These are phyloP conservation scores for Candida montana DNA, from an alignment of 805 yeast species.

Conservation along the genomic window DNA sequence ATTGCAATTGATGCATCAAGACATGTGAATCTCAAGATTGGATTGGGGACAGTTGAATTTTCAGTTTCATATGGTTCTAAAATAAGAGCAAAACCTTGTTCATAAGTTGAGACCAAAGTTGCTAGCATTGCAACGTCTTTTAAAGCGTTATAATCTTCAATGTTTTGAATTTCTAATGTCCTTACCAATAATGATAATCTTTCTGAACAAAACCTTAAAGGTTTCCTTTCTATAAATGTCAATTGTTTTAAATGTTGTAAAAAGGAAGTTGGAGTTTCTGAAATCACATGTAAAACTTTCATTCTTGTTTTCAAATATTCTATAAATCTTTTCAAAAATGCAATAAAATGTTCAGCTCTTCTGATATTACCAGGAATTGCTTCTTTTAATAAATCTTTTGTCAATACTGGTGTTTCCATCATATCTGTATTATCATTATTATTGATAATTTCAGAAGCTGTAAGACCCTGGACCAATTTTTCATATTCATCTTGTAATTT, in stretches of 20 bases:
- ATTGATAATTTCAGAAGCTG: constrained; percentile 68
- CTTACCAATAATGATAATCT: constrained; percentile 82
- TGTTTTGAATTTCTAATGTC: constrained; percentile 79
- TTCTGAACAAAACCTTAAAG: constrained; percentile 87
- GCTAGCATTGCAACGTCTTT: constrained; percentile 98
- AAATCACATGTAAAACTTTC: constrained; percentile 95
- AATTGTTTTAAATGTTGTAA: constrained; percentile 88
- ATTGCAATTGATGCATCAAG: constrained; percentile 97
- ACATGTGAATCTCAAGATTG: constrained; percentile 88
- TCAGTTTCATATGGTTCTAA: constrained; percentile 95
- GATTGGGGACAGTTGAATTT: constrained; percentile 93
- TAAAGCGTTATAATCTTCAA: constrained; percentile 88
- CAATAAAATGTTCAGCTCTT: constrained; percentile 94
- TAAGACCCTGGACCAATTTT: constrained; percentile 80
- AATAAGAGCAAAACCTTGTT: constrained; percentile 84
- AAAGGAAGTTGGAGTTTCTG: constrained; percentile 95
- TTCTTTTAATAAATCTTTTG: constrained; percentile 80
- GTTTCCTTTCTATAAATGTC: constrained; percentile 89
- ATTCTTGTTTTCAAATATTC: constrained; percentile 94
- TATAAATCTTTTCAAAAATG: constrained; percentile 85
- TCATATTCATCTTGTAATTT: constrained; percentile 88
- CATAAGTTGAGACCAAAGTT: constrained; percentile 91
- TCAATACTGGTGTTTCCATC: constrained; percentile 82
- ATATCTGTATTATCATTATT: constrained; percentile 61
- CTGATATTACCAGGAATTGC: constrained; percentile 97